Evolutionary conservation across 2,329 filamentous ascomycete genomes (phyloP).

Genomic region (Colletotrichum sp.): DNA sequence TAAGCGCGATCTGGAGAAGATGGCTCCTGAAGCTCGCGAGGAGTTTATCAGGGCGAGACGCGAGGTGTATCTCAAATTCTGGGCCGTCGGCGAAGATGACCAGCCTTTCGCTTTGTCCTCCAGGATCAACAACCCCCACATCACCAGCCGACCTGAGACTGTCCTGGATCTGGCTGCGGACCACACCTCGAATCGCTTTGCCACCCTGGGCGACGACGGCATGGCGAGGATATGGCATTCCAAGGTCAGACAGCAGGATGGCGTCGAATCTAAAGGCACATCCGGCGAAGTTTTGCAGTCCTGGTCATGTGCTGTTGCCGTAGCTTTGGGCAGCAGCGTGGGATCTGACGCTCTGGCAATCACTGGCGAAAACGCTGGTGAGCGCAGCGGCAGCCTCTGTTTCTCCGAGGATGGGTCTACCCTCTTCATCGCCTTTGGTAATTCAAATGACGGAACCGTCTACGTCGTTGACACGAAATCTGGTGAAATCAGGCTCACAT

Average conservation of each 20-base stretch:
- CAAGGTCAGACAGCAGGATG: conserved; percentile 70
- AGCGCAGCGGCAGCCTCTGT: conserved; percentile 67
- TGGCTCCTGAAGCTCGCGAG: conserved; percentile 38
- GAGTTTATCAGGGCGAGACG: conserved; percentile 57
- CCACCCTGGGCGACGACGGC: conserved; percentile 83
- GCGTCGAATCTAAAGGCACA: conserved; percentile 65
- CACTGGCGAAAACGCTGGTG: conserved; percentile 30
- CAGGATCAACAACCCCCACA: conserved; percentile 84
- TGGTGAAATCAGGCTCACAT: conserved; percentile 69
- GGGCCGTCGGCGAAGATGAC: conserved; percentile 68
- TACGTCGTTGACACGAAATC: conserved; percentile 78
- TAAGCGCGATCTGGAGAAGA: conserved; percentile 64
- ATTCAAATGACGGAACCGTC: conserved; percentile 63
- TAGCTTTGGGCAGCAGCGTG: conserved; percentile 29
- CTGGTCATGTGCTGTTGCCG: conserved; percentile 69
- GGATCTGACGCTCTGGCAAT: conserved; percentile 35
- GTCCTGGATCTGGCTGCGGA: conserved; percentile 78
- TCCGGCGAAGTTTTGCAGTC: conserved; percentile 66
- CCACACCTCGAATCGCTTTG: conserved; percentile 73
- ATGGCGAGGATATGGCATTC: conserved; percentile 83
- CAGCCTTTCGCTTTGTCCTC: conserved; percentile 77
- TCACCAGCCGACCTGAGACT: conserved; percentile 55
- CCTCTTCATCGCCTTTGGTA: conserved; percentile 70
- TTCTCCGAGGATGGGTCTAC: conserved; percentile 88
- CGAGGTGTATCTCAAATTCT: conserved; percentile 91